Base-by-base conservation (phyloP, 78 protist species). In the Mastigamoeba balamuthi region DNA sequence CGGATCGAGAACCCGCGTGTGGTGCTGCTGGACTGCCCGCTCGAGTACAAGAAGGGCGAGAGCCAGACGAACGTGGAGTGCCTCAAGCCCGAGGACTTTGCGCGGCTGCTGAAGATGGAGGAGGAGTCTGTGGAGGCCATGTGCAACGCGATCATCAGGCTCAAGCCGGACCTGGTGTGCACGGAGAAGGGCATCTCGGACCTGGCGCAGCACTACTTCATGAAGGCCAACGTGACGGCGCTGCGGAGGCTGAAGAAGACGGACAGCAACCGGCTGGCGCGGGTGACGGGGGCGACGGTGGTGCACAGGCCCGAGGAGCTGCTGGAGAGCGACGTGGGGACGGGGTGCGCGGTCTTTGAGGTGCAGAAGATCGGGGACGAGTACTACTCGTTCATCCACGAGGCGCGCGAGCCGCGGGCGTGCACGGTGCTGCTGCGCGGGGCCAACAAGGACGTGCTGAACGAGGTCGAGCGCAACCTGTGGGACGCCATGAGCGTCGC, bases 31-130 rank as follows among this genome's bases (percentile, higher is more conserved):
- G 99, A 98, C 81, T 92, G 96, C 92, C 76, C 96, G n/a, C 80
- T 98, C 52, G 99, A 98, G 81, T 98, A 96, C 90, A 93, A 91
- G 83, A 98, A 98, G 91, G 98, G 93, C 41, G 99, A 97, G 88
- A 64, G 83, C 30, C 89, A 86, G 87, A 94, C 98, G 39, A 87
- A 83, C 84, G 86, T 95, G 28, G 99, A 96, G 75, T 27, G 95
- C 37, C 70, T 82, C n/a, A 82, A 93, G 53, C 95, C 88, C 37
- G 81, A 78, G 33, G 98, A 92, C 84, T 95, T 77, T 70, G 77
- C 80, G 39, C 72, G 37, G 27, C 35, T 94, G 30, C 58, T 96
- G 42, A 40, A 89, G 81, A 75, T 80, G 66, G 99, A 98, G 85
- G 99, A 97, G 73, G 97, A 92, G 37, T 89, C 78, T 42, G 78